Base-by-base conservation (phyloP, 2,329 filamentous ascomycete species). In the Magnaporthales sp. region DNA sequence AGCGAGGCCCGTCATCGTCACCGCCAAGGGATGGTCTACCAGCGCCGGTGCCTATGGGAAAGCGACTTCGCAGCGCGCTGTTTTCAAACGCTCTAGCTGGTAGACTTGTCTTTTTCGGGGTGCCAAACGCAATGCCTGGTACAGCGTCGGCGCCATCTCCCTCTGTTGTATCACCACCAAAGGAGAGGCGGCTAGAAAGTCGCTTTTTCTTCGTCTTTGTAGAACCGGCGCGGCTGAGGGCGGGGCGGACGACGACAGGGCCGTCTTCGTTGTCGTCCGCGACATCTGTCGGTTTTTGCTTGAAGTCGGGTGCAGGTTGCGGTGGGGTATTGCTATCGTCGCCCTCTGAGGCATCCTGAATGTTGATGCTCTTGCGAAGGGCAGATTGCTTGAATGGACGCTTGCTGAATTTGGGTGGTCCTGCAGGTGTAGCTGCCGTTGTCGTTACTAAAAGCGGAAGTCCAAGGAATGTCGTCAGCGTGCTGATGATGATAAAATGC, bases 1-100 rank as follows among this genome's bases (percentile, higher is more conserved):
- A 98, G 67, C 81, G 90, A 0, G 92, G 93, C 51, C 90, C 82
- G 65, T 89, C 89, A 19, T 90, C 87, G 11, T 77, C 78, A 15
- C 87, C 84, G 6, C 81, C 79, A 0, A 86, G 75, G 0, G 86
- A 86, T 0, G 91, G 76, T 2, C 81, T 79, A 13, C 56, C 26
- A 3, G 6, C 56, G 24, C n/a, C 81, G 73, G 22, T 67, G 68
- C 51, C 64, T 27, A 65, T 24, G 76, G 69, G 81, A 72, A 64
- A 81, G 0, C 68, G 79, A 72, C 77, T 72, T 78, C 77, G 80
- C 1, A 83, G 77, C 0, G 80, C 75, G 63, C 74, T 60, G 66
- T 74, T 76, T 62, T 76, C 74, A 31, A 77, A 70, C 32, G 74
- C 73, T 29, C 73, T 71, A 63, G 8, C 72, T 68, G 7, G 78